Evolutionary conservation across 1,284 basidiomycete species (phyloP).

Genomic region (Microbotryum saponariae): DNA sequence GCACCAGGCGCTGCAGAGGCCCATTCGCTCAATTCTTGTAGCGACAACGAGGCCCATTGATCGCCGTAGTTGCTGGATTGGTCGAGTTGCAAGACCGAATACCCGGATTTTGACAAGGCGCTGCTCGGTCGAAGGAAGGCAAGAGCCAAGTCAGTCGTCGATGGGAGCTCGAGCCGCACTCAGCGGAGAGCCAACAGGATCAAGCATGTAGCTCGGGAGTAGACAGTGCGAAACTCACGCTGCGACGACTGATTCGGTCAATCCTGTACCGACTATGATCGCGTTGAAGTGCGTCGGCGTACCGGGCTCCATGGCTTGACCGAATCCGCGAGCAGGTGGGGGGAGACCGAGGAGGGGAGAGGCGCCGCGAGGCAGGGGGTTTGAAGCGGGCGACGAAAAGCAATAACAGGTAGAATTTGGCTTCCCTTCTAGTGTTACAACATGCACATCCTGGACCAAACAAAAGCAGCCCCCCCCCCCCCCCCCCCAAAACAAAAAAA

Average conservation of each 20-base stretch:
- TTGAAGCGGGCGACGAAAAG: no score
- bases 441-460: no score
- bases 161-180: background rate
- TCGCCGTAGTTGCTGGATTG: conserved; percentile 76
- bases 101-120: conserved; percentile 77
- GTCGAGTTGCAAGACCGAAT: conserved; percentile 81
- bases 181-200: background rate
- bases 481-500: no score
- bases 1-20: background rate
- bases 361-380: no score
- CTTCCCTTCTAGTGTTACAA: no score
- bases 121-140: conserved; percentile 15
- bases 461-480: no score
- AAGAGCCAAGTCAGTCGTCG: background rate
- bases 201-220: no score
- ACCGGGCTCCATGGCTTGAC: conserved; percentile 20
- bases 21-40: conserved; percentile 73
- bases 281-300: conserved; percentile 58
- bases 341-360: no score
- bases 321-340: no score
- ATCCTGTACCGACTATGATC: conserved; percentile 74
- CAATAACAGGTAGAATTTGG: no score
- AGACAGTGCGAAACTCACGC: conserved; percentile 55
- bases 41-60: conserved; percentile 68
- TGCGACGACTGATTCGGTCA: conserved; percentile 61